These are phyloP conservation scores for Hibiscus tridactylites DNA, from an alignment of 345 rosid genomes.

Conservation along the genomic window DNA sequence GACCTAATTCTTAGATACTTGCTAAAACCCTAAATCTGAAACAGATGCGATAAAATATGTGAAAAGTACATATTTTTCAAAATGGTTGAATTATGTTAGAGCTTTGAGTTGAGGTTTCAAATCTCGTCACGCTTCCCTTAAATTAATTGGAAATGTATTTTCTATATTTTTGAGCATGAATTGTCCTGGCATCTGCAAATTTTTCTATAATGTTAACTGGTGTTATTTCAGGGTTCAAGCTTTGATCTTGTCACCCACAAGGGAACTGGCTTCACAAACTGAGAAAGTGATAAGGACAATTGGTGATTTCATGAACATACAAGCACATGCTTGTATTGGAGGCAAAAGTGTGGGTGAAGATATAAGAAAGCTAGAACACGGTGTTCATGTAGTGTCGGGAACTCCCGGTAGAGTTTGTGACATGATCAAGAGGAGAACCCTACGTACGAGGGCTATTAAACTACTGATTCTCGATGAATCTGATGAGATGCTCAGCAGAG, in stretches of 20 bases:
- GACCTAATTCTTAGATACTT: conserved; percentile 8
- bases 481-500: conserved; percentile 99
- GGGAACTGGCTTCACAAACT: conserved; percentile 90
- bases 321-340: conserved; percentile 84
- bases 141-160: not conserved
- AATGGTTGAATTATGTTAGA: not conserved
- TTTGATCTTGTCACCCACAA: conserved; percentile 84
- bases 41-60: not conserved
- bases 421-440: conserved; percentile 94
- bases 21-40: conserved; percentile 21
- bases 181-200: not conserved
- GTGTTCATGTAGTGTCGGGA: conserved; percentile 73
- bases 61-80: not conserved
- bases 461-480: conserved; percentile 66
- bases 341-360: conserved; percentile 98
- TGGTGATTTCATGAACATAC: conserved; percentile 63
- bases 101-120: not conserved
- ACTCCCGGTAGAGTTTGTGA: conserved; percentile 98
- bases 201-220: not conserved
- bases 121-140: not conserved
- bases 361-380: conserved; percentile 59
- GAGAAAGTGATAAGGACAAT: conserved; percentile 74
- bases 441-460: conserved; percentile 73
- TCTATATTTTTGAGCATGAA: not conserved
- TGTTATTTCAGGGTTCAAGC: conserved; percentile 70